phyloP scores from a whole-genome alignment of 1,284 basidiomycete genomes.

The Cryptococcus sp. region DNA sequence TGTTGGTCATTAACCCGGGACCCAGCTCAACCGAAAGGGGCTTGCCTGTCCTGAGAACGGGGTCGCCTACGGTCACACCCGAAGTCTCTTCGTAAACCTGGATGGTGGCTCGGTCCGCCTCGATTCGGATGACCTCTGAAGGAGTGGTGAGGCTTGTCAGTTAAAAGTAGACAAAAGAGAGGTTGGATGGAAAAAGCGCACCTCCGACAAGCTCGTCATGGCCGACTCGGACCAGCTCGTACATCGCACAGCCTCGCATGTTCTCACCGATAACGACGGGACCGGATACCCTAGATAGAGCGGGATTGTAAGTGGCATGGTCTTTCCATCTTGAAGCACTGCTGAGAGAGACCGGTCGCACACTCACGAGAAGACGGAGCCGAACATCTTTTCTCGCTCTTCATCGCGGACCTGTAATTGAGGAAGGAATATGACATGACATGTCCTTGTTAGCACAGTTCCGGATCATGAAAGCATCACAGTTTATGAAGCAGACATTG shows the following conservation, averaged over 20 bases:
- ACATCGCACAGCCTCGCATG: conserved; percentile 95
- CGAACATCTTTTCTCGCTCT: conserved; percentile 81
- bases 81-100: conserved; percentile 99
- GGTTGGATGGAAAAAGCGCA: conserved; percentile 47
- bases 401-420: conserved; percentile 69
- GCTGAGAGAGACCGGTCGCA: neutral
- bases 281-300: conserved; percentile 70
- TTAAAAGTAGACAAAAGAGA: neutral
- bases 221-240: conserved; percentile 89
- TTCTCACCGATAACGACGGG: conserved; percentile 96
- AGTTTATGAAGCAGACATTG: neutral
- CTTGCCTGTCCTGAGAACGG: conserved; percentile 94
- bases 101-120: conserved; percentile 93
- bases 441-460: too few species aligned
- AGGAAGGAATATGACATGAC: too few species aligned
- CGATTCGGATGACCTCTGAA: conserved; percentile 93
- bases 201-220: conserved; percentile 96
- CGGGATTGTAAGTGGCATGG: neutral
- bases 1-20: conserved; percentile 96
- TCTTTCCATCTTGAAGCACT: neutral
- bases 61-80: conserved; percentile 96
- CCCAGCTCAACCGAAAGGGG: conserved; percentile 96
- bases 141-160: neutral
- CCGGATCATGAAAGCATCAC: too few species aligned
- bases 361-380: conserved; percentile 66